Evolutionary conservation across 108 stramenopile genomes (phyloP), one percentile per base, ranked within the genome.

Genomic region (Skeletonema marinoi): DNA sequence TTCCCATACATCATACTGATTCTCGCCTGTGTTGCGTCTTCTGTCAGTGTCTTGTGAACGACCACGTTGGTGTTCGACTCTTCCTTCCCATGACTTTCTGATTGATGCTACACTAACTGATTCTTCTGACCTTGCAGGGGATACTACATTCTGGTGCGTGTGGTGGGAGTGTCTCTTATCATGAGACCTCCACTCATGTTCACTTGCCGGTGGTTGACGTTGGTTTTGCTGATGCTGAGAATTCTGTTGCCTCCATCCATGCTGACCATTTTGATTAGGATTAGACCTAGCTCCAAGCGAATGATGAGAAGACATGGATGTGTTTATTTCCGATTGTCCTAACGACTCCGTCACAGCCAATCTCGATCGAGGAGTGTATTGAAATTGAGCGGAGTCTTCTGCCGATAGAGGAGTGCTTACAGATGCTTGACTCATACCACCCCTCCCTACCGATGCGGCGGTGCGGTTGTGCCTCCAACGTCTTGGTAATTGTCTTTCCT

Each of bases 51-150:
- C 21, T 39, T 51, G 71, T 32, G 14, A 2, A 29, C 44, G 65
- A 19, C 42, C 16, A 41, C 54, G 38, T 44, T 31, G 41, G 0
- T 7, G 38, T 14, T 66, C 46, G 13, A 63, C 50, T 65, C 48
- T 80, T 21, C 35, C 71, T 30, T 73, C 78, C 72, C 72, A 80
- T 39, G 54, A 67, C 44, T 80, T 64, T 39, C 66, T 72, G 35
- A 73, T 39, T 29, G 78, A 80, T 54, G 66, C 67, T 14, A 80
- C 73, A 38, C 72, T 73, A 42, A 21, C 67, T 33, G 60, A 66
- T 16, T 48, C 66, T 42, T 54, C 51, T 25, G 51, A 54, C 21
- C 8, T 54, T 7, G 21, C 3, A 25, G 51, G 51, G 3, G 51
- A 54, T 6, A 54, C 51, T 0, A 54, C 14, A 54, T 54, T 54